Conservation (phyloP, 306 rosid species). For the Albizia julibrissin region DNA sequence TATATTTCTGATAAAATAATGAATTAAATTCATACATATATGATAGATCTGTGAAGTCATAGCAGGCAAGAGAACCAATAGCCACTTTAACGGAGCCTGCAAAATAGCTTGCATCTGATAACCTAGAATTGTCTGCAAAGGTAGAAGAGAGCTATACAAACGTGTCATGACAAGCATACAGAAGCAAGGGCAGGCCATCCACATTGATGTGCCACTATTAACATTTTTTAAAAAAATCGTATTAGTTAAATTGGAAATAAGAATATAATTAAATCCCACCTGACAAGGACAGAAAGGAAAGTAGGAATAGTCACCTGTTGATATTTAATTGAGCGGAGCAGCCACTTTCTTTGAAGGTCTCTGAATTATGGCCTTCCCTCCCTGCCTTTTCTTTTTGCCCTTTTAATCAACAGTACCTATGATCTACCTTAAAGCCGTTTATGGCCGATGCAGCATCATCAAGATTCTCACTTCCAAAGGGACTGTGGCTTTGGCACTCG, state of each 20-base stretch:
- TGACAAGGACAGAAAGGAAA: constrained; percentile 37
- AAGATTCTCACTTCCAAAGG: constrained; percentile 80
- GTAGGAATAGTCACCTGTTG: constrained; percentile 35
- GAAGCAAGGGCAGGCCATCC: constrained; percentile 24
- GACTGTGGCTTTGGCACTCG: constrained; percentile 18
- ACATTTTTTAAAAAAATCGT: not conserved
- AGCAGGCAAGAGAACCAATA: constrained; percentile 35
- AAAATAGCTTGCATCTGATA: constrained; percentile 29
- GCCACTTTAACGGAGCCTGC: constrained; percentile 17
- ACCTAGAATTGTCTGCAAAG: constrained; percentile 40
- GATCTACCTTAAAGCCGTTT: constrained; percentile 50
- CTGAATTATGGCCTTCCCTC: constrained; percentile 14
- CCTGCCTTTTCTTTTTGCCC: not conserved
- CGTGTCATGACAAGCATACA: not conserved
- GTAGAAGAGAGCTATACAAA: constrained; percentile 2
- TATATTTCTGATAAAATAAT: constrained; percentile 31
- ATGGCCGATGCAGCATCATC: constrained; percentile 99
- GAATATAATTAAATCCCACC: constrained; percentile 34
- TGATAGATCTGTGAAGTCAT: constrained; percentile 46
- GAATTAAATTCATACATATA: constrained; percentile 39
- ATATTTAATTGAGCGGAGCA: constrained; percentile 3
- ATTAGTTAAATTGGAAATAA: constrained; percentile 18
- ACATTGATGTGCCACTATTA: not conserved
- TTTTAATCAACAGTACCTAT: constrained; percentile 1
- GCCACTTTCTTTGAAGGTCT: constrained; percentile 29